Percentiles rank a stretch among this genome's conserved stretches.
Conservation (phyloP, 2,329 filamentous ascomycete species). For the Trichoderma koningiopsis region DNA sequence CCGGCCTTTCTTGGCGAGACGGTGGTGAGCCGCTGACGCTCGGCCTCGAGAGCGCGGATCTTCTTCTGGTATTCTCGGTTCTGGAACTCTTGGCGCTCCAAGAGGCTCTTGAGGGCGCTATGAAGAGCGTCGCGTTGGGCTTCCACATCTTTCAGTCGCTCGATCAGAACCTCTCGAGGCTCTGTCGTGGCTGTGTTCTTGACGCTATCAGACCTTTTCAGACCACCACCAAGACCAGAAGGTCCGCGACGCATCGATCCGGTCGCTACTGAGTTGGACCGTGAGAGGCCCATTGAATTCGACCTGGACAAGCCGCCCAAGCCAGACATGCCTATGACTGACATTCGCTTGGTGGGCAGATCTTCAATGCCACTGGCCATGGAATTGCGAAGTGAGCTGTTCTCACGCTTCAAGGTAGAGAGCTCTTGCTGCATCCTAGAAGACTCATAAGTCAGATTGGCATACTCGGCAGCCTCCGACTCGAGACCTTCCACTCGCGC, state of each 20-base stretch:
- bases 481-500: slow-evolving; percentile 79
- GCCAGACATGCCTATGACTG: slow-evolving; percentile 35
- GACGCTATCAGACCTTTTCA: slow-evolving; percentile 64
- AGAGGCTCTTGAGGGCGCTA: slow-evolving; percentile 78
- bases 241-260: slow-evolving; percentile 47
- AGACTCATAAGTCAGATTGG: slow-evolving; percentile 76
- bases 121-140: slow-evolving; percentile 92
- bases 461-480: slow-evolving; percentile 69
- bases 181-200: slow-evolving; percentile 52
- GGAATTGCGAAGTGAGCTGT: slow-evolving; percentile 57
- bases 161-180: slow-evolving; percentile 69
- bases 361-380: slow-evolving; percentile 29
- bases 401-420: slow-evolving; percentile 67
- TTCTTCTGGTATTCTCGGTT: slow-evolving; percentile 81
- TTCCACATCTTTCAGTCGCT: slow-evolving; percentile 88
- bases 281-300: slow-evolving; percentile 65
- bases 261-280: slow-evolving; percentile 69
- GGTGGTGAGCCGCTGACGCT: slow-evolving; percentile 73
- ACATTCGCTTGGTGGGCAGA: slow-evolving; percentile 31
- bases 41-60: slow-evolving; percentile 72
- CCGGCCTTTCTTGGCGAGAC: slow-evolving; percentile 72
- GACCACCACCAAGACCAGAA: slow-evolving; percentile 37
- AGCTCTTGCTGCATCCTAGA: slow-evolving; percentile 87
- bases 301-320: slow-evolving; percentile 58
- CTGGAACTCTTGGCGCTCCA: slow-evolving; percentile 84